A percentile compares a stretch with the other conserved stretches of the same genome.
Evolutionary conservation across 129 eudicot species (phyloP).

Genomic region (Tanacetum coccineum): DNA sequence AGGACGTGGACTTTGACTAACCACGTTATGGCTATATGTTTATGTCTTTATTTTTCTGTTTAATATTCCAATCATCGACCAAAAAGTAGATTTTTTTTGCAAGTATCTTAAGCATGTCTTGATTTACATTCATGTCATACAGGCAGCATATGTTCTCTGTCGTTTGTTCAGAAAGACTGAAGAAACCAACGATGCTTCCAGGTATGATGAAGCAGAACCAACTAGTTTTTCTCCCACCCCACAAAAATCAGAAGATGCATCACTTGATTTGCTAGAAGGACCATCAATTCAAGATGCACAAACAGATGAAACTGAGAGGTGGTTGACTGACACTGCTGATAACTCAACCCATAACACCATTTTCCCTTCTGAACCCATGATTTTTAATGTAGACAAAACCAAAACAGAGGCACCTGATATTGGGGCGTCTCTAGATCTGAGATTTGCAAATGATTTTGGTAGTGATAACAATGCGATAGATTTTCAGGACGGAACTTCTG

Average conservation of each 20-base stretch:
- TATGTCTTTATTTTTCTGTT: background rate
- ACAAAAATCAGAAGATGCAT: slow-evolving; percentile 45
- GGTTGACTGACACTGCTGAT: slow-evolving; percentile 39
- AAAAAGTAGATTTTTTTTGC: background rate
- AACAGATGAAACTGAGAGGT: slow-evolving; percentile 33
- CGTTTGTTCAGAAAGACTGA: slow-evolving; percentile 62
- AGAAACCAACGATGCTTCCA: slow-evolving; percentile 33
- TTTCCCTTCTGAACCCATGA: slow-evolving; percentile 35
- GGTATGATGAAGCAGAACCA: slow-evolving; percentile 47
- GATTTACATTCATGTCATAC: slow-evolving; percentile 8
- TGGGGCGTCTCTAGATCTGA: slow-evolving; percentile 43
- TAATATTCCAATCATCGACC: background rate
- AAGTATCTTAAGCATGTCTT: background rate
- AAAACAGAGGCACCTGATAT: slow-evolving; percentile 18
- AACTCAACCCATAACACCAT: slow-evolving; percentile 16
- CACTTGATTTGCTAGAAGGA: slow-evolving; percentile 35
- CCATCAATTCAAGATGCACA: slow-evolving; percentile 25
- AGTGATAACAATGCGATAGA: slow-evolving; percentile 38
- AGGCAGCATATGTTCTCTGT: slow-evolving; percentile 64
- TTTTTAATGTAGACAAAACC: slow-evolving; percentile 27
- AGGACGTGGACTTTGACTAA: background rate
- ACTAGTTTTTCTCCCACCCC: slow-evolving; percentile 43
- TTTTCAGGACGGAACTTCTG: slow-evolving; percentile 63
- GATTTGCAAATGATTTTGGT: slow-evolving; percentile 70
- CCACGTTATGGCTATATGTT: too few relatives aligned